phyloP scores from a whole-genome alignment of 1,284 basidiomycete genomes.

The Apiotrichum gamsii region DNA sequence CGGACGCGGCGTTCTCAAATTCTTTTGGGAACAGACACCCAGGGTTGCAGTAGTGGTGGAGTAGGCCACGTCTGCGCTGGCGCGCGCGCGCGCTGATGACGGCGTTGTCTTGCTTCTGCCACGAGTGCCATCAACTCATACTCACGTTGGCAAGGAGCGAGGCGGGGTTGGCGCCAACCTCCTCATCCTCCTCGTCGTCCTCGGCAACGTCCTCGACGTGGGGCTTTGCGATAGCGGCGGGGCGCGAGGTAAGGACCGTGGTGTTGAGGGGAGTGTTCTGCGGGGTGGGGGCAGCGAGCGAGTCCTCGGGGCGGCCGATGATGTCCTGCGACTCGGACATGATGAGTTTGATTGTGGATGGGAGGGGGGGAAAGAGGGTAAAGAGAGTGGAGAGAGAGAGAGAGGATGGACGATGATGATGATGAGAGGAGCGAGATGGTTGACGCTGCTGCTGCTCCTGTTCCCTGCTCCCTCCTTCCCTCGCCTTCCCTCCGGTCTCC shows the following conservation, averaged over 20 bases:
- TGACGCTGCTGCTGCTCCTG: not conserved
- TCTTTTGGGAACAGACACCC: too few species aligned
- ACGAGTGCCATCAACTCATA: too few species aligned
- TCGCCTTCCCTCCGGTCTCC: slow-evolving; percentile 1
- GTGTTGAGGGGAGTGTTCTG: slow-evolving; percentile 72
- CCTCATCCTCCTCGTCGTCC: slow-evolving; percentile 51
- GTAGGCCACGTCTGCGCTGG: too few species aligned
- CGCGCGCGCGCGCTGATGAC: too few species aligned
- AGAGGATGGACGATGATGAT: not conserved
- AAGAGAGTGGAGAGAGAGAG: not conserved
- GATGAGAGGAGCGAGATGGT: too few species aligned
- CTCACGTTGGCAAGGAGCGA: slow-evolving; percentile 46
- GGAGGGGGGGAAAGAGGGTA: not conserved
- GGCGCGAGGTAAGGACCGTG: slow-evolving; percentile 59
- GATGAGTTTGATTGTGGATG: slow-evolving; percentile 4
- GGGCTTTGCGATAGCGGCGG: slow-evolving; percentile 58
- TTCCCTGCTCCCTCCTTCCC: not conserved
- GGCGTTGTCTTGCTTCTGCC: too few species aligned
- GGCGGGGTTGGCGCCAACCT: slow-evolving; percentile 47
- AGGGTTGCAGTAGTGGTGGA: too few species aligned
- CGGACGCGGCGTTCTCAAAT: too few species aligned
- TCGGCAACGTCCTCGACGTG: slow-evolving; percentile 64
- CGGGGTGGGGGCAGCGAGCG: slow-evolving; percentile 61
- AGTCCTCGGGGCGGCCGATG: slow-evolving; percentile 29
- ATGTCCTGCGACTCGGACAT: slow-evolving; percentile 44